Evolutionary conservation across 257 asterid genomes (phyloP).

Genomic region (Dorcoceras hygrometricum): DNA sequence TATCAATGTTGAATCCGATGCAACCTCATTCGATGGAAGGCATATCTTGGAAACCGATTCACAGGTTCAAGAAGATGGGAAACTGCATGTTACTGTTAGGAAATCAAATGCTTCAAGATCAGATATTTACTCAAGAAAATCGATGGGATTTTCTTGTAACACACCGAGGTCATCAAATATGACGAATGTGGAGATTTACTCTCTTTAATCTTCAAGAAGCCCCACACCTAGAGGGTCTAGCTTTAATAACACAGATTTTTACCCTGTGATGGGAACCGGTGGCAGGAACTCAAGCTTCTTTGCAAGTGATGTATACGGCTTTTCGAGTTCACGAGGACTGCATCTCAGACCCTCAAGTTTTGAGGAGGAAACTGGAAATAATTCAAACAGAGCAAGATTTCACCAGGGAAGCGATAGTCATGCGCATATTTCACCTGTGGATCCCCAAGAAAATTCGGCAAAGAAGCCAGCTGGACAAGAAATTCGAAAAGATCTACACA

Average conservation of each 20-base stretch:
- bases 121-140: slow-evolving; percentile 64
- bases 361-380: slow-evolving; percentile 58
- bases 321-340: slow-evolving; percentile 54
- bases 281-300: slow-evolving; percentile 72
- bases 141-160: slow-evolving; percentile 53
- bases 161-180: slow-evolving; percentile 80
- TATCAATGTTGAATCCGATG: slow-evolving; percentile 83
- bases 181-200: slow-evolving; percentile 86
- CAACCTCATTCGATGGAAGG: slow-evolving; percentile 72
- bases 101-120: slow-evolving; percentile 80
- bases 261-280: slow-evolving; percentile 63
- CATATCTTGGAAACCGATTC: slow-evolving; percentile 77
- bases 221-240: slow-evolving; percentile 93
- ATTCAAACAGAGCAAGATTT: slow-evolving; percentile 40
- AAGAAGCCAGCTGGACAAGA: slow-evolving; percentile 57
- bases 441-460: slow-evolving; percentile 33
- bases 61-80: slow-evolving; percentile 72
- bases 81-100: slow-evolving; percentile 73
- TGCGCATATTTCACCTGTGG: slow-evolving; percentile 53
- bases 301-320: slow-evolving; percentile 58
- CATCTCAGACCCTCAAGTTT: slow-evolving; percentile 75
- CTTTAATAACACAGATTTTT: slow-evolving; percentile 75
- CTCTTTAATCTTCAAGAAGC: slow-evolving; percentile 73
- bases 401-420: slow-evolving; percentile 32
- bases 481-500: slow-evolving; percentile 74